phyloP scores from a whole-genome alignment of 306 rosid genomes.

The Rosa chinensis region DNA sequence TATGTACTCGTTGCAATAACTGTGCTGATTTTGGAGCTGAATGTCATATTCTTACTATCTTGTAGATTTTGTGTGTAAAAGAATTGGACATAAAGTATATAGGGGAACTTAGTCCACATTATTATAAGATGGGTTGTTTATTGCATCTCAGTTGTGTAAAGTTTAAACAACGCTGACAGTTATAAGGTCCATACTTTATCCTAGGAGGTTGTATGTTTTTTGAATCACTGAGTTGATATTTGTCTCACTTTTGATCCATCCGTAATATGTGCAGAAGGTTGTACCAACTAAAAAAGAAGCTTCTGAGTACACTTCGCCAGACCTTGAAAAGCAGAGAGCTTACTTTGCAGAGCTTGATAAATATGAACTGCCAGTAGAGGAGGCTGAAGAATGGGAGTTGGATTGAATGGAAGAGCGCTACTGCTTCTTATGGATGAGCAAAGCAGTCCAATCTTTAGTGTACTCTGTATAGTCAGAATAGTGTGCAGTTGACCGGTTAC shows the following conservation, averaged over 20 bases:
- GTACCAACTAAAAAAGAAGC: constrained; percentile 19
- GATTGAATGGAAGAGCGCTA: constrained; percentile 36
- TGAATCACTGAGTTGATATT: background rate
- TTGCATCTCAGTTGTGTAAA: background rate
- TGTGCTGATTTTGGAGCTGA: background rate
- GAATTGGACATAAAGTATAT: background rate
- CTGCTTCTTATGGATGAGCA: constrained; percentile 4
- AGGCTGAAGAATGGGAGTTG: constrained; percentile 46
- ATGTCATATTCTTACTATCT: background rate
- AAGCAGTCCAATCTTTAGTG: constrained; percentile 5
- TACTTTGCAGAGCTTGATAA: constrained; percentile 74
- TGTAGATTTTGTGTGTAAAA: background rate
- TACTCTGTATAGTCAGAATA: constrained; percentile 35
- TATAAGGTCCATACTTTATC: background rate
- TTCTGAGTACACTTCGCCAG: constrained; percentile 32
- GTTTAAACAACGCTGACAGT: background rate
- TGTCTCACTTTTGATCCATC: constrained; percentile 20
- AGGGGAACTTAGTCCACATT: background rate
- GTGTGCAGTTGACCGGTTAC: constrained; percentile 11
- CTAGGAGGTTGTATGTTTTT: background rate
- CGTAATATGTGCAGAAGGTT: constrained; percentile 43
- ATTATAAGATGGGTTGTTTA: background rate
- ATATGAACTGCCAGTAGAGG: constrained; percentile 66
- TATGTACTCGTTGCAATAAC: background rate
- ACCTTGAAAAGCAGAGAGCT: constrained; percentile 59